Evolutionary conservation across 108 stramenopile genomes (phyloP), one percentile per base, ranked within the genome.

Genomic region (Nannochloropsis granulata): DNA sequence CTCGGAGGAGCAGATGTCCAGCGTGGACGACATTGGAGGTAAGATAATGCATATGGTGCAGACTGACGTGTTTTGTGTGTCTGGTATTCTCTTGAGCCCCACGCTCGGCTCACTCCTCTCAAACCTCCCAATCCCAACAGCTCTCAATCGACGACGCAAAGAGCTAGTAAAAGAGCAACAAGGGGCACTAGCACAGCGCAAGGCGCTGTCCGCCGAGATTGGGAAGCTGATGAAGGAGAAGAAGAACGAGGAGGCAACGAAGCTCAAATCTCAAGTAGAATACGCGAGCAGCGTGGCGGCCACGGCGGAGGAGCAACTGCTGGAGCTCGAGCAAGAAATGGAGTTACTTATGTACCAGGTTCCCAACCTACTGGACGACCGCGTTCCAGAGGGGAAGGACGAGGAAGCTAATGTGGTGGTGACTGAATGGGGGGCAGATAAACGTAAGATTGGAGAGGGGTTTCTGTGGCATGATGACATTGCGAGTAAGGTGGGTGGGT

Each of bases 401-500:
- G 96, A 98, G 78, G 86, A 79, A 14, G 86, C 92, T 12, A 98
- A 98, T 85, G 92, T 91, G 81, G 89, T 92, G 23, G 94, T 97
- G n/a, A 71, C 81, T 0, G 84, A 86, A 44, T 98, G 96, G 96
- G 95, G 96, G 19, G 86, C 84, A 44, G 88, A 92, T 82, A 86
- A 93, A 80, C 93, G 92, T 83, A 96, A 95, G 94, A 85, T 85
- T 16, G 91, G 92, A 11, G 92, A 94, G 86, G 88, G 89, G 84
- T 94, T 95, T 23, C 84, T 93, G 25, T 98, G 97, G 97, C 97
- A 98, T 83, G 97, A 98, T 85, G 97, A 98, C 86, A 90, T 98
- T 21, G 97, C 96, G 10, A 85, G 84, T 43, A 90, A 90, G 25
- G 90, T 98, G 44, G 91, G 92, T 43, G 95, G 97, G 8, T 96